phyloP scores from a whole-genome alignment of 2,329 filamentous ascomycete genomes.

The Zalaria obscura region DNA sequence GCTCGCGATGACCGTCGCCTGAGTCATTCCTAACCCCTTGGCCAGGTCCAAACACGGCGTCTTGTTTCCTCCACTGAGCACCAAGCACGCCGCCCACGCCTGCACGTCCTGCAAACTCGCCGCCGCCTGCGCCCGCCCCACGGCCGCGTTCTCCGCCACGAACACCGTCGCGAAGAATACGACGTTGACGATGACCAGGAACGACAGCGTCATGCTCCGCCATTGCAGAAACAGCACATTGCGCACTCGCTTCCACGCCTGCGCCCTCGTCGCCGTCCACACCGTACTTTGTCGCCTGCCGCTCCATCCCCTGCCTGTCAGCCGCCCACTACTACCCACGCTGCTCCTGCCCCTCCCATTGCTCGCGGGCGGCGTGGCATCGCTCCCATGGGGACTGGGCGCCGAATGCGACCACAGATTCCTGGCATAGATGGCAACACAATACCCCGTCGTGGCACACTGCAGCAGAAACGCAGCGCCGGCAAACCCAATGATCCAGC shows the following conservation, averaged over 20 bases:
- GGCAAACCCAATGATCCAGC: conserved; percentile 21
- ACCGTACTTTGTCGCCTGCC: background rate
- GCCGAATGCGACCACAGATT: conserved; percentile 6
- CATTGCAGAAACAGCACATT: conserved; percentile 69
- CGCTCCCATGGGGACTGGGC: background rate
- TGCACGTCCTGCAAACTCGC: conserved; percentile 31
- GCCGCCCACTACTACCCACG: background rate
- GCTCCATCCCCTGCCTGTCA: conserved; percentile 3
- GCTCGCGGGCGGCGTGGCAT: conserved; percentile 2
- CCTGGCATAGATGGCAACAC: conserved; percentile 17
- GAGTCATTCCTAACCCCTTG: conserved; percentile 46
- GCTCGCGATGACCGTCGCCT: conserved; percentile 57
- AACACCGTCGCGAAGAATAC: conserved; percentile 75
- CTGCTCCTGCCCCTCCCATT: background rate
- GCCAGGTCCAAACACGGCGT: conserved; percentile 45
- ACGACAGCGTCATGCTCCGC: conserved; percentile 66
- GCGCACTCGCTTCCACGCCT: conserved; percentile 51
- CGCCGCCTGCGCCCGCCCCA: conserved; percentile 31
- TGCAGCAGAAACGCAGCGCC: conserved; percentile 17
- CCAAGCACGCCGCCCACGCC: conserved; percentile 54
- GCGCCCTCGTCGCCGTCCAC: conserved; percentile 3
- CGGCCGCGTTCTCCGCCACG: conserved; percentile 55
- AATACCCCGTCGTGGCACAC: conserved; percentile 18
- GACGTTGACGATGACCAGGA: conserved; percentile 66
- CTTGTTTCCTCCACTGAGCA: conserved; percentile 42